phyloP scores from a whole-genome alignment of 2,329 filamentous ascomycete genomes.

The Fusarium lyarnte region DNA sequence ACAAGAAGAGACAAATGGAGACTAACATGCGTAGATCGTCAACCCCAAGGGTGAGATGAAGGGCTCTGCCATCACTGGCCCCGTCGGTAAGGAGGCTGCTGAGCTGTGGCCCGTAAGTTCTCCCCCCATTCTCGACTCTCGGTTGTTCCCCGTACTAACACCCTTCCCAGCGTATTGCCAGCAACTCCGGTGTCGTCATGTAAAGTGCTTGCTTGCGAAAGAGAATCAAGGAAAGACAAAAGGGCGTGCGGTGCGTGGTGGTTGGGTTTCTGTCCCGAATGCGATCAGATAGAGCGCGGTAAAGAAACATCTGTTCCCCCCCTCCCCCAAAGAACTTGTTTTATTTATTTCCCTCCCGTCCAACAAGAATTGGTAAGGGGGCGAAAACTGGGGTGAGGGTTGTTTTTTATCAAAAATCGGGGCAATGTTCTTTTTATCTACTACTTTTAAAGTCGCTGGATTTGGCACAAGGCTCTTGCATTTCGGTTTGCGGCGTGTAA shows the following conservation, averaged over 20 bases:
- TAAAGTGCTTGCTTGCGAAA: conserved; percentile 65
- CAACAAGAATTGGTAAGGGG: conserved; percentile 22
- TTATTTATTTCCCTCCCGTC: background rate
- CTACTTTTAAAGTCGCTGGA: conserved; percentile 51
- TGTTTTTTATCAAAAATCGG: conserved; percentile 25
- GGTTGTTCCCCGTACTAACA: conserved; percentile 44
- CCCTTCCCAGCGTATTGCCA: conserved; percentile 85
- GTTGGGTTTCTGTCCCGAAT: conserved; percentile 46
- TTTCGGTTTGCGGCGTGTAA: conserved; percentile 64
- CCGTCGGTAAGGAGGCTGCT: conserved; percentile 99
- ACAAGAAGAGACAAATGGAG: background rate
- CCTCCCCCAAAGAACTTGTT: conserved; percentile 32
- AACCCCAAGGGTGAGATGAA: conserved; percentile 99
- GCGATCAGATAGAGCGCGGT: conserved; percentile 48
- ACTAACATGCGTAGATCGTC: conserved; percentile 79
- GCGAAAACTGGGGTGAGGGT: conserved; percentile 2
- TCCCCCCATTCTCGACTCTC: background rate
- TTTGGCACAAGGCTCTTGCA: conserved; percentile 58
- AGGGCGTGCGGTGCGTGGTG: conserved; percentile 36
- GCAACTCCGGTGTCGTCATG: conserved; percentile 99
- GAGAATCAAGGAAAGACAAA: conserved; percentile 43
- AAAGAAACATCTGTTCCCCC: conserved; percentile 35
- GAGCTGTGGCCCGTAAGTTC: conserved; percentile 95
- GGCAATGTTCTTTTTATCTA: conserved; percentile 38
- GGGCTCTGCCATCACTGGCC: conserved; percentile 98